Conservation (phyloP, 2,329 filamentous ascomycete genomes). For the Fusarium clavum region DNA sequence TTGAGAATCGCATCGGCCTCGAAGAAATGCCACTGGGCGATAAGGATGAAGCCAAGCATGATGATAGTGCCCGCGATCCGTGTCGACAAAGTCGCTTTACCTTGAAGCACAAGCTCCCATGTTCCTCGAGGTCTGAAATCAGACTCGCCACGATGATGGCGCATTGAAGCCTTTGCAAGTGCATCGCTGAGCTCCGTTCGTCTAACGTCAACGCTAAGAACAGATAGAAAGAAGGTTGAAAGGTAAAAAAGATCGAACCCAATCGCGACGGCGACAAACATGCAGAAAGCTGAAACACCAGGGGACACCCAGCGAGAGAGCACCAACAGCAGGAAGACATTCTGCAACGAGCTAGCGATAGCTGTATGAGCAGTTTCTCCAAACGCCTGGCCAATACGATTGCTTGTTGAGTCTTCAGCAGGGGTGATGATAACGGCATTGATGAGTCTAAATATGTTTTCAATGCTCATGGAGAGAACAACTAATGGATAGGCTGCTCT, state of each 20-base stretch:
- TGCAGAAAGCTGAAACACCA: constrained; percentile 79
- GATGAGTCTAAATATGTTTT: constrained; percentile 83
- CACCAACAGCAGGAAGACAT: constrained; percentile 72
- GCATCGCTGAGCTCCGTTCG: constrained; percentile 81
- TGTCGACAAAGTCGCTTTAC: constrained; percentile 76
- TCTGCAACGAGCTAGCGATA: constrained; percentile 74
- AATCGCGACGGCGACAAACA: constrained; percentile 79
- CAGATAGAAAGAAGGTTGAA: constrained; percentile 82
- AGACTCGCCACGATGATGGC: constrained; percentile 49
- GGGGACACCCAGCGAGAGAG: constrained; percentile 76
- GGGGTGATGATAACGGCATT: constrained; percentile 81
- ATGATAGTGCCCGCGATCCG: constrained; percentile 80
- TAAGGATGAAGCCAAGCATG: constrained; percentile 77
- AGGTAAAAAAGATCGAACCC: constrained; percentile 83
- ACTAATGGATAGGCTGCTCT: constrained; percentile 80
- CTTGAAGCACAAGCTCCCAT: constrained; percentile 73
- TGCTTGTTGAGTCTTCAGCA: constrained; percentile 73
- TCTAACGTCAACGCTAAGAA: constrained; percentile 82
- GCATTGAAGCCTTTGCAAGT: constrained; percentile 66
- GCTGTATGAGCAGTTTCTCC: constrained; percentile 78
- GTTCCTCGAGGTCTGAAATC: constrained; percentile 42
- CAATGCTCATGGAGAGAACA: constrained; percentile 80
- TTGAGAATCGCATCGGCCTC: constrained; percentile 63
- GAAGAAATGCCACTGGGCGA: constrained; percentile 83
- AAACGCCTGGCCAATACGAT: constrained; percentile 78